Evolutionary conservation across 306 rosid genomes (phyloP), one percentile per base, ranked within the genome.

Genomic region (Purshia tridentata): DNA sequence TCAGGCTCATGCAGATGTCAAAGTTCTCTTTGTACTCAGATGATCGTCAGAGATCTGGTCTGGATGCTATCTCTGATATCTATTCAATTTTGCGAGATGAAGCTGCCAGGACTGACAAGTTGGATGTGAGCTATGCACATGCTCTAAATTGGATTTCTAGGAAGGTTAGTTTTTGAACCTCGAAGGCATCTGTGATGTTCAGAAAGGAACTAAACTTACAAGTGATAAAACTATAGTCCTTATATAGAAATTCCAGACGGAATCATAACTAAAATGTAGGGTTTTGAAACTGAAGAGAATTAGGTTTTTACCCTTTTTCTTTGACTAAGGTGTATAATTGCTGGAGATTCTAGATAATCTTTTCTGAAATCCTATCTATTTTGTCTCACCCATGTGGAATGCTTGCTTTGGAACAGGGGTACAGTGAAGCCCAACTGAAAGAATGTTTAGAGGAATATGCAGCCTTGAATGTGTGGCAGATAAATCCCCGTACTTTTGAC

Each of bases 391-490:
- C 20, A 44, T 39, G 11, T 5, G 47, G 16, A 57, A 56, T 58
- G 65, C 50, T 74, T 72, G 42, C 29, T 74, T 77, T 67, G 63
- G 65, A 75, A 81, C 95, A 95, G 98, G 99, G 98, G 37, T 95
- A 90, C 84, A 90, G 97, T 45, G 98, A 95, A 92, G 99, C 97
- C 48, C 98, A 95, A 70, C 77, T 91, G 79, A 95, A 91, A 78
- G 92, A 91, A 82, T 95, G 98, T 77, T 79, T 95, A 80, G 98
- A 95, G 89, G 99, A 91, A 82, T 95, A 95, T 61, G 99, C 99
- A 70, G 95, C 96, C 41, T 81, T 94, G 68, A 95, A 95, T 79
- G 99, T 91, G 70, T 95, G 98, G 99, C 99, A 91, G 87, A 91
- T 95, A 72, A 94, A 90, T 77, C 99, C 99, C 56, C 89, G 85